Evolutionary conservation across 495 filamentous ascomycete genomes (phyloP).

Genomic region (Hypomontagnella submonticulosa): DNA sequence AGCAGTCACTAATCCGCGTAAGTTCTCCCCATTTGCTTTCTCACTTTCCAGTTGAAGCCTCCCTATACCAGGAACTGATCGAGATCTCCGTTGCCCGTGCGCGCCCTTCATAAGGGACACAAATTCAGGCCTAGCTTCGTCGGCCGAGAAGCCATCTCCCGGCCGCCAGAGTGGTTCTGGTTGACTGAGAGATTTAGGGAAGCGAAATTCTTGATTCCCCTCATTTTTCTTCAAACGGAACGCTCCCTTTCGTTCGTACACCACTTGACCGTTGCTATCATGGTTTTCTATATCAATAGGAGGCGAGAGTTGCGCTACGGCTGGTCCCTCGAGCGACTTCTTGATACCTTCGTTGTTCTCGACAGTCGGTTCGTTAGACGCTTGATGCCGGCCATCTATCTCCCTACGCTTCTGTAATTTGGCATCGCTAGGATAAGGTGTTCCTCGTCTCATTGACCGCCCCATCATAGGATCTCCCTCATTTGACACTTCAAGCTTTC

Average conservation of each 20-base stretch:
- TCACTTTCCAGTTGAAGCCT: slow-evolving; percentile 39
- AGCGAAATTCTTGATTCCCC: slow-evolving; percentile 28
- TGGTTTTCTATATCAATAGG: background rate
- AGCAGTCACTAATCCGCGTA: too few relatives aligned
- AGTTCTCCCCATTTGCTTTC: background rate
- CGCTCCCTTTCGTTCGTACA: slow-evolving; percentile 36
- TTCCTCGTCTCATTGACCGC: slow-evolving; percentile 12
- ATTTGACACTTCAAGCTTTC: background rate
- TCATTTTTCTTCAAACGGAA: slow-evolving; percentile 34
- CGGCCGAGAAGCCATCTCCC: slow-evolving; percentile 46
- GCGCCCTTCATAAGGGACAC: slow-evolving; percentile 19
- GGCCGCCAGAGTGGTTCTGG: slow-evolving; percentile 32
- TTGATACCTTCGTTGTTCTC: background rate
- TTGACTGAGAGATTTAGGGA: slow-evolving; percentile 35
- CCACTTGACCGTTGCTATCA: background rate
- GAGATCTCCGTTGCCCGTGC: slow-evolving; percentile 35
- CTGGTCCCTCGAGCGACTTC: background rate
- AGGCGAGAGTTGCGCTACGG: slow-evolving; percentile 6
- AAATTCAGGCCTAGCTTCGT: slow-evolving; percentile 37
- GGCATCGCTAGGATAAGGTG: background rate
- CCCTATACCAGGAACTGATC: slow-evolving; percentile 30
- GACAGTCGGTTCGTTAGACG: background rate
- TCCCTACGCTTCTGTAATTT: slow-evolving; percentile 6
- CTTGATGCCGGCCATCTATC: background rate
- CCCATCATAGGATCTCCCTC: slow-evolving; percentile 2